phyloP scores from a whole-genome alignment of 768 basidiomycete species.

The Leccinum broughii region DNA sequence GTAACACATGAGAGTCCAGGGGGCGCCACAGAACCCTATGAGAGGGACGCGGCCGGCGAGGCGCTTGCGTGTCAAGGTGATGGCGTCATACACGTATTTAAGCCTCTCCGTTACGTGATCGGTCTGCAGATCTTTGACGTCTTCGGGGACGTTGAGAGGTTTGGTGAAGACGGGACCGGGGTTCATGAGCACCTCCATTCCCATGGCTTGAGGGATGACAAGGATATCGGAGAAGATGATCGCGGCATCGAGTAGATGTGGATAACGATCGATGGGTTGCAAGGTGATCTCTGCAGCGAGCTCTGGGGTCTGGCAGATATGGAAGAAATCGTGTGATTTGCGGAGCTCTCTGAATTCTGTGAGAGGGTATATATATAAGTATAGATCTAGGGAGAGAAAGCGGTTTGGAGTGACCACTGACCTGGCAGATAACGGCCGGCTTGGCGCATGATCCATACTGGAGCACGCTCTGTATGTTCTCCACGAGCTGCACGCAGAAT shows the following conservation, averaged over 20 bases:
- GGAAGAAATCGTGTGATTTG: constrained; percentile 88
- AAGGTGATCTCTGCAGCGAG: constrained; percentile 89
- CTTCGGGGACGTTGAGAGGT: constrained; percentile 76
- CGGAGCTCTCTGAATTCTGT: constrained; percentile 90
- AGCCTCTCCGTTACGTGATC: constrained; percentile 86
- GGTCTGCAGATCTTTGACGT: constrained; percentile 60
- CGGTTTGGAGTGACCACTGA: constrained; percentile 31
- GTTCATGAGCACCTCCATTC: constrained; percentile 93
- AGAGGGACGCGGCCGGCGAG: constrained; percentile 89
- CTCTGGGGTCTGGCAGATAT: constrained; percentile 88
- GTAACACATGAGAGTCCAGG: constrained; percentile 97
- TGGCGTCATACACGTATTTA: constrained; percentile 90
- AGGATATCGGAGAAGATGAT: constrained; percentile 99
- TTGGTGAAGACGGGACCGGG: constrained; percentile 88
- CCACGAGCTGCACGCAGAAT: constrained; percentile 86
- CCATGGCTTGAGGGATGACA: constrained; percentile 96
- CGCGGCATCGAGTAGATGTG: constrained; percentile 86
- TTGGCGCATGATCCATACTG: constrained; percentile 99
- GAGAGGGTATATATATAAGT: not conserved
- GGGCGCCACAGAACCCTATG: constrained; percentile 96
- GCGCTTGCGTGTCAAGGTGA: constrained; percentile 78
- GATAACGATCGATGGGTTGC: constrained; percentile 89
- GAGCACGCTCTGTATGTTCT: constrained; percentile 87
- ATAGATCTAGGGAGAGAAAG: not conserved
- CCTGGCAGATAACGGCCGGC: constrained; percentile 95